Base-by-base conservation (phyloP, 2,329 filamentous ascomycete genomes). In the Trichophyton rubrum region DNA sequence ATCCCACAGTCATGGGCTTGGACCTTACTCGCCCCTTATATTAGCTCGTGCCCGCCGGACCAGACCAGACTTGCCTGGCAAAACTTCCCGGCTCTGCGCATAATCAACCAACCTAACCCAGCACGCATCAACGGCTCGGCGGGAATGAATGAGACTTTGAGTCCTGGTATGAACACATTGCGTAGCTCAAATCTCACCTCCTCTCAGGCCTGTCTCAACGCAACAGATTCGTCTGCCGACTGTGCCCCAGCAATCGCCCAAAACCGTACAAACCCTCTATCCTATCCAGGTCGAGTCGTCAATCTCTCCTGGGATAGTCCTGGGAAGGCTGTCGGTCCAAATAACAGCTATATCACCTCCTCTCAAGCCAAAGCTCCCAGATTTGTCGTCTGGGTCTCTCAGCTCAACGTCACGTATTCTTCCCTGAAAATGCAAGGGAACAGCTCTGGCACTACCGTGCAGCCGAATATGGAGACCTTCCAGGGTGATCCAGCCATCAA, bases 1-100 rank as follows among this genome's bases (percentile, higher is more conserved):
- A 85, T 92, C 24, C 89, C 88, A 0, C 89, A 95, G 71, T 89
- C 85, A 0, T 95, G 89, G 88, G 83, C 85, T 0, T 95, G 89
- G 89, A 87, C 88, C 0, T 79, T 89, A 22, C 78, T 93, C 3
- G 88, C 89, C 0, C 89, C 88, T 0, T 90, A 90, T 73, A 91
- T 95, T 71, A 85, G 82, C 40, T 85, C 80, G 3, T 95, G 89
- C 71, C 51, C 51, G 17, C 89, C 89, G 0, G 83, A 86, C 70
- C 84, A 86, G 66, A 92, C 88, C 0, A 83, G 88, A 5, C 77
- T 95, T 33, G 80, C 84, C 24, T 95, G 89, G 89, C 87, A 92
- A 71, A 95, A 95, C 76, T 91, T 89, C 75, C 89, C 89, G 0
- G 79, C 82, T 0, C 75, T 93, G 15, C 78, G 80, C 66, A 78